Evolutionary conservation across 2,329 filamentous ascomycete species (phyloP).

Genomic region (Microcyclospora tardicrescens): DNA sequence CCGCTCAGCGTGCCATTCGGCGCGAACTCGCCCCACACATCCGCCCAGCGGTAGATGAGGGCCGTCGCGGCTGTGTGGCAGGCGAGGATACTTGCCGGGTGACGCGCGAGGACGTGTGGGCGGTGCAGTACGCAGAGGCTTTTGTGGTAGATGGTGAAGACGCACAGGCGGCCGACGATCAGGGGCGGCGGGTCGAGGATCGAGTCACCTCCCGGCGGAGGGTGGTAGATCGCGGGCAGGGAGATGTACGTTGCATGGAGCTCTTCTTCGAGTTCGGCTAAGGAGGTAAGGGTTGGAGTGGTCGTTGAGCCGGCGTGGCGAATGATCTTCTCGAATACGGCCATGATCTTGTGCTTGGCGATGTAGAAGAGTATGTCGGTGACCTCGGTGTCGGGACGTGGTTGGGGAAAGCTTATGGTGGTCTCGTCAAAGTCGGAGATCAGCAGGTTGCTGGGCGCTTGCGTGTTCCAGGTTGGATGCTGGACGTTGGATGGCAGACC

Average conservation of each 20-base stretch:
- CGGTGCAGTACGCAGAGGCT: constrained; percentile 8
- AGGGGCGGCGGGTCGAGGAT: constrained; percentile 36
- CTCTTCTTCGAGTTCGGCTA: constrained; percentile 18
- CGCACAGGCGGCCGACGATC: constrained; percentile 31
- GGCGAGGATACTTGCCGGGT: constrained; percentile 3
- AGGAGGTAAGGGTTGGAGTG: constrained; percentile 11
- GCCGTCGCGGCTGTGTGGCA: constrained; percentile 11
- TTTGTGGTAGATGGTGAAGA: constrained; percentile 12
- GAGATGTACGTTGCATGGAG: constrained; percentile 18
- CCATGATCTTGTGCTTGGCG: constrained; percentile 19
- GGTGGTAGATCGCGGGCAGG: constrained; percentile 19
- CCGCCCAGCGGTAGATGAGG: constrained; percentile 29
- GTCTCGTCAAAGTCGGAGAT: constrained; percentile 28
- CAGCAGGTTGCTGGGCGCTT: constrained; percentile 27
- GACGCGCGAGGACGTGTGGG: constrained; percentile 3
- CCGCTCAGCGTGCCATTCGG: constrained; percentile 27
- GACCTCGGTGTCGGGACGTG: constrained; percentile 10
- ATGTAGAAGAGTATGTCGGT: constrained; percentile 19
- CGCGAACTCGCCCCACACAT: constrained; percentile 34
- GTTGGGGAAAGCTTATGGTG: constrained; percentile 22
- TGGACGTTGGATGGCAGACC: constrained; percentile 35
- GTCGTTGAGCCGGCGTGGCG: constrained; percentile 10
- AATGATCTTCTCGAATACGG: constrained; percentile 22
- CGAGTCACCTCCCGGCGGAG: constrained; percentile 24
- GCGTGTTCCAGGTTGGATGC: constrained; percentile 27